Conservation (phyloP, 768 basidiomycete genomes). For the Auricularia auricula-judae region DNA sequence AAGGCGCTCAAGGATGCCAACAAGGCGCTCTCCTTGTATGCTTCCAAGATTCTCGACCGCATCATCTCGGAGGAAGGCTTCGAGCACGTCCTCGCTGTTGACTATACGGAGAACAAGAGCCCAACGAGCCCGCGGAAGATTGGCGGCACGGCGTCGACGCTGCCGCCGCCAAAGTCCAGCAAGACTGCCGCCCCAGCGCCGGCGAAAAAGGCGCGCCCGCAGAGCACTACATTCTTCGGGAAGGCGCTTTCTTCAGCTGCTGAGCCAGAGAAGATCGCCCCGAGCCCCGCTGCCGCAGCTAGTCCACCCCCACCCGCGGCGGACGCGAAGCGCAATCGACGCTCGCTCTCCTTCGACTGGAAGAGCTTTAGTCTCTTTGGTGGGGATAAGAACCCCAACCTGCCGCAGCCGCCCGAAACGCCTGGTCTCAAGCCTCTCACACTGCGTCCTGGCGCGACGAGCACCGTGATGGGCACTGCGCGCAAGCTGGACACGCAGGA, state of each 20-base stretch:
- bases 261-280: slow-evolving; percentile 11
- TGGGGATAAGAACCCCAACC: slow-evolving; percentile 43
- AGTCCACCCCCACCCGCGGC: slow-evolving; percentile 15
- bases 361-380: slow-evolving; percentile 64
- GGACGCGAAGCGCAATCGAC: slow-evolving; percentile 41
- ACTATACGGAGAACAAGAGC: slow-evolving; percentile 52
- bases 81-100: slow-evolving; percentile 90
- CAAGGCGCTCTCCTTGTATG: slow-evolving; percentile 89
- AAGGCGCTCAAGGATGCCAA: slow-evolving; percentile 92
- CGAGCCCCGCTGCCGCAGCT: slow-evolving; percentile 14
- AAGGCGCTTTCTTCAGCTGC: slow-evolving; percentile 14
- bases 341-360: slow-evolving; percentile 82
- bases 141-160: slow-evolving; percentile 7
- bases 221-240: slow-evolving; percentile 7
- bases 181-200: slow-evolving; percentile 14
- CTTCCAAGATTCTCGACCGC: slow-evolving; percentile 95
- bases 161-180: slow-evolving; percentile 18
- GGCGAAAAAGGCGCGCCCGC: slow-evolving; percentile 16
- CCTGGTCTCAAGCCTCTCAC: slow-evolving; percentile 57
- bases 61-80: slow-evolving; percentile 95
- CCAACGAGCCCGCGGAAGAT: slow-evolving; percentile 21
- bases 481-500: slow-evolving; percentile 80
- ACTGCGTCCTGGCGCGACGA: slow-evolving; percentile 48
- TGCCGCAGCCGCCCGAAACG: slow-evolving; percentile 13
- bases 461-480: slow-evolving; percentile 38